phyloP scores from a whole-genome alignment of 2,329 filamentous ascomycete species.

The Fusarium sp. region DNA sequence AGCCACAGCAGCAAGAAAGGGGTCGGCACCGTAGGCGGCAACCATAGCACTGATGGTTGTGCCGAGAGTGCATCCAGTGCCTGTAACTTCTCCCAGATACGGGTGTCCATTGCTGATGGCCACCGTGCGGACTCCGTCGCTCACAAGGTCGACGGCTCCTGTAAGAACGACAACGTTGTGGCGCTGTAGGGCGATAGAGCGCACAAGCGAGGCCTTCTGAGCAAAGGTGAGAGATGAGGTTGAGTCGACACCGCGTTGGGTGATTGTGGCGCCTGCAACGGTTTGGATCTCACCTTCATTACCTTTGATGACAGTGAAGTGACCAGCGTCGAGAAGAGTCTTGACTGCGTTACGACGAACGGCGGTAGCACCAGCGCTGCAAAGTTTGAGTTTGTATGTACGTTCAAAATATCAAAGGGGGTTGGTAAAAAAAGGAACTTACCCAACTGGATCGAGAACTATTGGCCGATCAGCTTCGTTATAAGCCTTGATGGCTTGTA shows the following conservation, averaged over 20 bases:
- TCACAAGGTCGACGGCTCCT: slow-evolving; percentile 80
- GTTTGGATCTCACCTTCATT: slow-evolving; percentile 90
- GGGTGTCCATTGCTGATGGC: slow-evolving; percentile 82
- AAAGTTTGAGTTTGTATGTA: background rate
- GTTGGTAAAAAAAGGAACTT: slow-evolving; percentile 48
- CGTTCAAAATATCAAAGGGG: background rate
- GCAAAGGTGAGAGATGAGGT: slow-evolving; percentile 67
- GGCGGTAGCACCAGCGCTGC: slow-evolving; percentile 80
- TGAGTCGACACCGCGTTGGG: slow-evolving; percentile 88
- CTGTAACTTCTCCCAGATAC: slow-evolving; percentile 77
- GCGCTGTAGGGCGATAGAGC: slow-evolving; percentile 70
- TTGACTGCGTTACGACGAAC: slow-evolving; percentile 79
- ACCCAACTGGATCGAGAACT: slow-evolving; percentile 90
- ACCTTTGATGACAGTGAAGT: slow-evolving; percentile 91
- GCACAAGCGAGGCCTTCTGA: slow-evolving; percentile 71
- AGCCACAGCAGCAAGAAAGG: slow-evolving; percentile 78
- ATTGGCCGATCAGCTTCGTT: slow-evolving; percentile 81
- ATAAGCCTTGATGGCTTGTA: slow-evolving; percentile 82
- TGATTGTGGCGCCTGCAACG: slow-evolving; percentile 68
- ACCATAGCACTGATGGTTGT: slow-evolving; percentile 83
- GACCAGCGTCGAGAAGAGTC: slow-evolving; percentile 77
- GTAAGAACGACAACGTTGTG: slow-evolving; percentile 86
- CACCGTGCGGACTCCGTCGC: slow-evolving; percentile 77
- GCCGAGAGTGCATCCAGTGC: slow-evolving; percentile 87
- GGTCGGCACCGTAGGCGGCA: slow-evolving; percentile 72